These are phyloP conservation scores for Paramyrothecium sp. DNA, from an alignment of 2,329 filamentous ascomycete genomes.

Conservation along the genomic window DNA sequence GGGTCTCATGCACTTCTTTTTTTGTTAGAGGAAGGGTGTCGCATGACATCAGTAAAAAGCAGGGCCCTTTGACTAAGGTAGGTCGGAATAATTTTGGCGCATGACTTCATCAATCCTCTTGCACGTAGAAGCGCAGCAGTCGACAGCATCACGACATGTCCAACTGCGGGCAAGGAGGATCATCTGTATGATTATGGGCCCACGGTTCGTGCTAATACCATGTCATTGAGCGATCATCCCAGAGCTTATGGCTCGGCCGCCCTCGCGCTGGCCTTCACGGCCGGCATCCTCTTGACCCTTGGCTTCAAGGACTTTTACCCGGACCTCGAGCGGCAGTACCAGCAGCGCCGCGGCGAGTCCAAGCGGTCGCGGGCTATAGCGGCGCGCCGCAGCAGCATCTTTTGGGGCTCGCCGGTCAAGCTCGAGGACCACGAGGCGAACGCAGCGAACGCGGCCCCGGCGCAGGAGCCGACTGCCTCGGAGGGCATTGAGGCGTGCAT, in stretches of 20 bases:
- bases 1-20: background rate
- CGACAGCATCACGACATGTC: too few relatives aligned
- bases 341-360: conserved; percentile 34
- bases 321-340: conserved; percentile 66
- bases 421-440: conserved; percentile 55
- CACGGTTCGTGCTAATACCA: conserved; percentile 21
- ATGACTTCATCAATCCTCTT: background rate
- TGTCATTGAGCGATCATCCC: conserved; percentile 62
- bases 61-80: background rate
- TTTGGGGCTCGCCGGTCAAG: conserved; percentile 46
- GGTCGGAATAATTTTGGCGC: background rate
- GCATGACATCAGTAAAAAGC: background rate
- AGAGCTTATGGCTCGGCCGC: conserved; percentile 64
- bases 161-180: too few relatives aligned
- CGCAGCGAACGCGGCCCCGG: conserved; percentile 14
- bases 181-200: too few relatives aligned
- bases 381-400: conserved; percentile 40
- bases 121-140: background rate
- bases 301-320: conserved; percentile 80
- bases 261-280: conserved; percentile 69
- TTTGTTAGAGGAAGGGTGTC: background rate
- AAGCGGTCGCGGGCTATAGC: conserved; percentile 5
- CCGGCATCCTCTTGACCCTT: conserved; percentile 72
- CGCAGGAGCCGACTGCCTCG: conserved; percentile 40
- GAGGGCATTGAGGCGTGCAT: conserved; percentile 90